A percentile compares a stretch with the other conserved stretches of the same genome.
These are phyloP conservation scores for Oryza meridionalis DNA, from an alignment of 176 grass and related monocot species.

Conservation along the genomic window DNA sequence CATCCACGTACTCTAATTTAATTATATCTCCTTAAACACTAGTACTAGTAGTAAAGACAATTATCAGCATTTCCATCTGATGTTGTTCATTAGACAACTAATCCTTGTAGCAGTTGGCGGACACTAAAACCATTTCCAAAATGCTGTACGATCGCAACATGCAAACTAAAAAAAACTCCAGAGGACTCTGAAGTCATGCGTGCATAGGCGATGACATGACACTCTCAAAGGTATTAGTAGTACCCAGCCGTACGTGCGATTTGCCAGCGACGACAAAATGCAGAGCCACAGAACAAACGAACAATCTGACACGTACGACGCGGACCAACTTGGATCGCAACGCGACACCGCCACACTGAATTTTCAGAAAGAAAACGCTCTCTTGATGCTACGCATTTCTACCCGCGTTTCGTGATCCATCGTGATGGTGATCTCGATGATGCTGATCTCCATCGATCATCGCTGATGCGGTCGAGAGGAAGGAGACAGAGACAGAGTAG, in stretches of 20 bases:
- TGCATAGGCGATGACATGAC: neutral
- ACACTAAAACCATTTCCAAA: neutral
- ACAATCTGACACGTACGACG: neutral
- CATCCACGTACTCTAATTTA: neutral
- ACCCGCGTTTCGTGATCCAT: neutral
- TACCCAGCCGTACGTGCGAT: neutral
- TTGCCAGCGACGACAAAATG: neutral
- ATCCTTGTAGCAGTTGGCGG: neutral
- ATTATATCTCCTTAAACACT: neutral
- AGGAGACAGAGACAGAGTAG: neutral
- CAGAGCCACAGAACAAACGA: neutral
- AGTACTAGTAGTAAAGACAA: neutral
- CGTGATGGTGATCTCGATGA: neutral
- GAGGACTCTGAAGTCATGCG: neutral
- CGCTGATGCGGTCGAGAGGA: neutral
- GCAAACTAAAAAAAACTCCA: neutral
- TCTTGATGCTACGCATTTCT: slow-evolving; percentile 35
- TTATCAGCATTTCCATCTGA: neutral
- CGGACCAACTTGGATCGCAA: neutral
- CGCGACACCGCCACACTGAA: neutral
- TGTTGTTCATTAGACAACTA: neutral
- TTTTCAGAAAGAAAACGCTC: too few species aligned
- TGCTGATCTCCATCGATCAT: too few species aligned
- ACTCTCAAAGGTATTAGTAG: neutral
- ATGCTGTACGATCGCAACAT: neutral